These are phyloP conservation scores for Pythium volutum DNA, from an alignment of 352 stramenopile species.

Conservation along the genomic window DNA sequence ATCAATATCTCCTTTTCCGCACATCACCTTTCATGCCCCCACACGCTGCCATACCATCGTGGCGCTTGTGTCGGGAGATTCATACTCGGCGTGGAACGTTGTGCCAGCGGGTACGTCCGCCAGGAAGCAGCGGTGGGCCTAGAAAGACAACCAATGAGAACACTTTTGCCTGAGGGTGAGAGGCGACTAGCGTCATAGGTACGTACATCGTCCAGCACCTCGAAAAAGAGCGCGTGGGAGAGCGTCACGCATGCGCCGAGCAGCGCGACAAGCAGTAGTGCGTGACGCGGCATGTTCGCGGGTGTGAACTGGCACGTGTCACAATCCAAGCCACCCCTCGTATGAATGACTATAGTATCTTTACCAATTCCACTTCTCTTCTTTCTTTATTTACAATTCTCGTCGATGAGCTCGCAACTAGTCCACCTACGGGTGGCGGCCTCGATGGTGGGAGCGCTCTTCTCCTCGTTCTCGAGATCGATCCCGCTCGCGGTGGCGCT, in stretches of 20 bases:
- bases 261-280: conserved; percentile 28
- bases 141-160: background rate
- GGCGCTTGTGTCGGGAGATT: conserved; percentile 82
- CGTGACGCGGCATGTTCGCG: background rate
- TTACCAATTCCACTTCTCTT: background rate
- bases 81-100: conserved; percentile 74
- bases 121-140: conserved; percentile 79
- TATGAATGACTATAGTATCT: background rate
- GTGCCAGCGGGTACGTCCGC: conserved; percentile 75
- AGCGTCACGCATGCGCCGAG: conserved; percentile 20
- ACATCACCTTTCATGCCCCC: background rate
- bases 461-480: conserved; percentile 14
- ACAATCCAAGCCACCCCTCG: conserved; percentile 3
- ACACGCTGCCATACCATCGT: conserved; percentile 40
- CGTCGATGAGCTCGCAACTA: background rate
- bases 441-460: conserved; percentile 1
- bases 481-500: conserved; percentile 30
- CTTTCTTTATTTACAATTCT: conserved; percentile 15
- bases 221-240: conserved; percentile 54
- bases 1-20: background rate
- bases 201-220: conserved; percentile 50
- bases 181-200: background rate
- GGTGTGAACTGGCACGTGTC: conserved; percentile 16
- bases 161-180: background rate
- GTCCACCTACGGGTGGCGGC: background rate